Percentiles rank a stretch among this genome's conserved stretches.
These are phyloP conservation scores for Hyaloscypha bicolor DNA, from an alignment of 495 filamentous ascomycete species.

Conservation along the genomic window DNA sequence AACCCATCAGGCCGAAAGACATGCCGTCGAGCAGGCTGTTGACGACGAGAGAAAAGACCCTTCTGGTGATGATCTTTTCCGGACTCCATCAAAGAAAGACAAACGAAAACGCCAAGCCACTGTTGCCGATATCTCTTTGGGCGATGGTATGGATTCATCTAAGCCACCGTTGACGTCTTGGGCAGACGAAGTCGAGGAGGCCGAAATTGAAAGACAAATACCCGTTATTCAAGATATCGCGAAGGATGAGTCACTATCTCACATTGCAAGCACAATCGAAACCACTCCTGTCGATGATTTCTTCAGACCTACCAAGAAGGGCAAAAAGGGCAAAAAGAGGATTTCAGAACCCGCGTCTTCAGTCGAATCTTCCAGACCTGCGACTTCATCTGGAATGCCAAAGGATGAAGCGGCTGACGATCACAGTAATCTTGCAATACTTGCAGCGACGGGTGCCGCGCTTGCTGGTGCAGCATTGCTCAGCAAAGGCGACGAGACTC, in stretches of 20 bases:
- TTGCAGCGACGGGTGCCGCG: slow-evolving; percentile 26
- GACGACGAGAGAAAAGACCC: slow-evolving; percentile 23
- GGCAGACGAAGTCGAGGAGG: slow-evolving; percentile 34
- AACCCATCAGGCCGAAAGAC: background rate
- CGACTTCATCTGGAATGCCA: background rate
- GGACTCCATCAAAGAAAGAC: slow-evolving; percentile 30
- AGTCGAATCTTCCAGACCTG: slow-evolving; percentile 3
- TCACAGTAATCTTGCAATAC: slow-evolving; percentile 8
- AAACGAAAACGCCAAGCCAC: slow-evolving; percentile 37
- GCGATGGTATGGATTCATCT: background rate
- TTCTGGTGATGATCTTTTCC: slow-evolving; percentile 27
- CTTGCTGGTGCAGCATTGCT: slow-evolving; percentile 33
- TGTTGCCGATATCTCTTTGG: slow-evolving; percentile 2
- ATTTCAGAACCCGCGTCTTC: slow-evolving; percentile 10
- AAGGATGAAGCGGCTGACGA: slow-evolving; percentile 9
- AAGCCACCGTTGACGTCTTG: slow-evolving; percentile 25
- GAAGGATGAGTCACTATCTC: slow-evolving; percentile 30
- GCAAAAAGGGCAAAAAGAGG: slow-evolving; percentile 33
- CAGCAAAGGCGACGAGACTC: slow-evolving; percentile 34
- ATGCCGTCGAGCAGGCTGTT: background rate
- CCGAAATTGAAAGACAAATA: slow-evolving; percentile 23
- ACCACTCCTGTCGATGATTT: slow-evolving; percentile 27
- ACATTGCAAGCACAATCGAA: slow-evolving; percentile 30
- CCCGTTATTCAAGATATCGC: slow-evolving; percentile 34
- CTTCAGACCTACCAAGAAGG: slow-evolving; percentile 31